phyloP scores from a whole-genome alignment of 176 grass and related monocot genomes.

The Themeda triandra region DNA sequence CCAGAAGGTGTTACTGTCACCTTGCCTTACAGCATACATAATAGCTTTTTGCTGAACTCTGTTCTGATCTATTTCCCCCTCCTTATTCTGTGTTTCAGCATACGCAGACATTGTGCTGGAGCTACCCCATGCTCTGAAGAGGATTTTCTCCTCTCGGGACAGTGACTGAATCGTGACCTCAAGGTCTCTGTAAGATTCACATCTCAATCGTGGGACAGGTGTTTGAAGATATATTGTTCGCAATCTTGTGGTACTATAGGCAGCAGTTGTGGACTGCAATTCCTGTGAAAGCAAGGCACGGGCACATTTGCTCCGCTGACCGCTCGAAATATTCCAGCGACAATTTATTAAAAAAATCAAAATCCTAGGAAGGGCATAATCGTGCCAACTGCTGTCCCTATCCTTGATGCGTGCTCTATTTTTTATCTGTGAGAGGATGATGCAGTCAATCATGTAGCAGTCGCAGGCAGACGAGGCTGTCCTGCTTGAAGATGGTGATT shows the following conservation, averaged over 20 bases:
- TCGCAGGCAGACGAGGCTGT: background rate
- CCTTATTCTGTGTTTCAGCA: slow-evolving; percentile 36
- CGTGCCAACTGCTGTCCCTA: background rate
- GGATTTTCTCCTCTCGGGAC: slow-evolving; percentile 45
- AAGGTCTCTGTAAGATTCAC: background rate
- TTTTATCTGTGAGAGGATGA: background rate
- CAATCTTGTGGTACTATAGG: background rate
- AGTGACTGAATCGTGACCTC: slow-evolving; percentile 38
- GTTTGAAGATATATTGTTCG: background rate
- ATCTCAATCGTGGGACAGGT: background rate
- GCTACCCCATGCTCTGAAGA: slow-evolving; percentile 66
- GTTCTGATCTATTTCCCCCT: background rate
- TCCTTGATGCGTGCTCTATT: background rate
- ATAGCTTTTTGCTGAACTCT: slow-evolving; percentile 7
- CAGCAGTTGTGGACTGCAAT: background rate
- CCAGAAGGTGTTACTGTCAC: slow-evolving; percentile 59
- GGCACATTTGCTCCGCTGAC: background rate
- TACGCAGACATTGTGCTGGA: slow-evolving; percentile 92
- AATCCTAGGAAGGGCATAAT: background rate
- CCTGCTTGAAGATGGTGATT: background rate
- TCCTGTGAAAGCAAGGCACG: background rate
- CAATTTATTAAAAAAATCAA: background rate
- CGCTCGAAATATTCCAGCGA: background rate
- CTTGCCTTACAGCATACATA: background rate
- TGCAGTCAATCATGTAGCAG: background rate